Base-by-base conservation (phyloP, 2,329 filamentous ascomycete genomes). In the Hymenoscyphus infarciens region DNA sequence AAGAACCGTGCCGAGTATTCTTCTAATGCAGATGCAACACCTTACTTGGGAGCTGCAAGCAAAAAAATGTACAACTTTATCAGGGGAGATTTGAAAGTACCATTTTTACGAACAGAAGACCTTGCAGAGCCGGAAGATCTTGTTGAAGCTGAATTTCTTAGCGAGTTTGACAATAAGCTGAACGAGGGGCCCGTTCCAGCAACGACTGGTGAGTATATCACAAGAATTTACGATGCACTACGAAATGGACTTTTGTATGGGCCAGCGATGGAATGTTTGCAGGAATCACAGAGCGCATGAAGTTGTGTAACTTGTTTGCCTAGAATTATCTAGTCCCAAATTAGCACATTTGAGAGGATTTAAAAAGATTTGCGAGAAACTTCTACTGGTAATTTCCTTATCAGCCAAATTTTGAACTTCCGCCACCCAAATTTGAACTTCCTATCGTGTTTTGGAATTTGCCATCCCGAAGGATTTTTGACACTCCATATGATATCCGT, bases 51-150 rank as follows among this genome's bases (percentile, higher is more conserved):
- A 1, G 31, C 42, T 22, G 63, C 64, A 8, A 64, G 65, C 33
- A 66, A 59, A 39, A 53, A 31, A 2, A 65, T 69, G 57, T 69
- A 70, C 53, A 16, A 13, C 16, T 65, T 63, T 27, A 38, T 65
- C 15, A 42, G 63, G 16, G 13, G 35, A 15, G 29, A 55, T 7
- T 31, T 65, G 8, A 19, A 57, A 6, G 56, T 65, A 8, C 64
- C 61, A 57, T 65, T 65, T 25, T 35, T 62, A 19, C 33, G 45
- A 10, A 27, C 31, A 15, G 15, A 39, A 25, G 25, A 35, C 8
- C 38, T 62, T 22, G 15, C 56, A 16, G 33, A 35, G 13, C 55
- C 55, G 5, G 29, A 57, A 25, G 31, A 39, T 39, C 27, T 35
- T 16, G 53, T 56, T 16, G 27, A 31, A 8, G 27, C 27, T 8